These are phyloP conservation scores for Dillenia suffruticosa DNA, from an alignment of 164 flowering plant genomes.

Conservation along the genomic window DNA sequence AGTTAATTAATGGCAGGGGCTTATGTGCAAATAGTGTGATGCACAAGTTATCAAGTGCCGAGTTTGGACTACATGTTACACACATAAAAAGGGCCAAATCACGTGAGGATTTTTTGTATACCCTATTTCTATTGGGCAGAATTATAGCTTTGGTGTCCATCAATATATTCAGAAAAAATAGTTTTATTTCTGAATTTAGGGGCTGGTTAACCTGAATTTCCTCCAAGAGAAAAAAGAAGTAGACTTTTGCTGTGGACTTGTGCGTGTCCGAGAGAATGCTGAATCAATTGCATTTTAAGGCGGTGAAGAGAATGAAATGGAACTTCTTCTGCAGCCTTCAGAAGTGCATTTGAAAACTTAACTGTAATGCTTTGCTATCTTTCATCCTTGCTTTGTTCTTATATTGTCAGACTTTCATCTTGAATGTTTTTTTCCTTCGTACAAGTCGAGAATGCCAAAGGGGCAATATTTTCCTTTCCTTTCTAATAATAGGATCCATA, in stretches of 20 bases:
- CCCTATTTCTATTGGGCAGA: no score
- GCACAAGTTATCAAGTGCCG: no score
- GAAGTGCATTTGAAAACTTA: constrained; percentile 84
- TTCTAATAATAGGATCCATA: no score
- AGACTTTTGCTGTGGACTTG: constrained; percentile 97
- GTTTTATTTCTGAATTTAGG: constrained; percentile 39
- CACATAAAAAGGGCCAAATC: no score
- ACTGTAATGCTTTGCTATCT: constrained; percentile 40
- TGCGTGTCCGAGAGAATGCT: constrained; percentile 94
- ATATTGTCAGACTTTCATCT: background rate
- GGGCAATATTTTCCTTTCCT: no score
- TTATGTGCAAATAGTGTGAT: no score
- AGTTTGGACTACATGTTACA: no score
- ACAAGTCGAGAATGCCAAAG: no score
- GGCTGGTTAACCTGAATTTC: constrained; percentile 77
- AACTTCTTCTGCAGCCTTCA: constrained; percentile 80
- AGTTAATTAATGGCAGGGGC: no score
- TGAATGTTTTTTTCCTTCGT: no score
- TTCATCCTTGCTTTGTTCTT: background rate
- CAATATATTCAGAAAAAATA: background rate
- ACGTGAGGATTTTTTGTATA: no score
- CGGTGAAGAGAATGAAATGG: constrained; percentile 90
- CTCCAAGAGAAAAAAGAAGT: constrained; percentile 99
- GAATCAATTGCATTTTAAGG: constrained; percentile 98
- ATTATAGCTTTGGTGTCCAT: constrained; percentile 1